Evolutionary conservation across 495 filamentous ascomycete species (phyloP).

Genomic region (Umbilicaria muhlenbergii): DNA sequence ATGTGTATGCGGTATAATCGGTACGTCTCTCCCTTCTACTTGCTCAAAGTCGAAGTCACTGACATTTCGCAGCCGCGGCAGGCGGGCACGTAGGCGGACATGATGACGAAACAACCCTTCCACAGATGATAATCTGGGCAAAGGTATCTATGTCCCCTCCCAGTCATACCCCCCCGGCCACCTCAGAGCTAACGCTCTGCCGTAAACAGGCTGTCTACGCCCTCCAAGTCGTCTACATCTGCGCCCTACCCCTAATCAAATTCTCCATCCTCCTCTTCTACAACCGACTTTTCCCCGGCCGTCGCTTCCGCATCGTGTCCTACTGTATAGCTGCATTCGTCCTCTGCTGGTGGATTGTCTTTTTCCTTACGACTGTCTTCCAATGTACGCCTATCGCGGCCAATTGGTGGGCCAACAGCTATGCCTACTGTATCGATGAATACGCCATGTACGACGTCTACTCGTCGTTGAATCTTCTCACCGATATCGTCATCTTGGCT

Average conservation of each 20-base stretch:
- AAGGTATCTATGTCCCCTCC: neutral
- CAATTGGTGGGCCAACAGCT: conserved; percentile 18
- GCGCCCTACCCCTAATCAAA: conserved; percentile 18
- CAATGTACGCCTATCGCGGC: conserved; percentile 17
- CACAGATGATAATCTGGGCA: too few species aligned
- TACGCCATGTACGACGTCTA: conserved; percentile 16
- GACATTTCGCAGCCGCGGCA: too few species aligned
- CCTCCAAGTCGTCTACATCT: conserved; percentile 17
- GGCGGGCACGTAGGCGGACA: too few species aligned
- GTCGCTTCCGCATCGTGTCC: neutral
- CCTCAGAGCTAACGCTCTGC: neutral
- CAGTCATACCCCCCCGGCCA: neutral
- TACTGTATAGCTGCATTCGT: neutral
- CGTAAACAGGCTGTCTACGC: conserved; percentile 2
- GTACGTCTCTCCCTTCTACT: too few species aligned
- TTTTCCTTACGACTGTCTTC: conserved; percentile 3
- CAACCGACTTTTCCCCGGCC: conserved; percentile 4
- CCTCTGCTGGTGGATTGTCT: conserved; percentile 1
- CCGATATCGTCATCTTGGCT: conserved; percentile 26
- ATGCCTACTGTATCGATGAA: conserved; percentile 17
- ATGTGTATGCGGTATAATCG: too few species aligned
- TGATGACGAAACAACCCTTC: too few species aligned
- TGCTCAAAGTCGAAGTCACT: too few species aligned
- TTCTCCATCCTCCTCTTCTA: conserved; percentile 16
- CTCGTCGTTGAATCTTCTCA: conserved; percentile 22